phyloP scores from a whole-genome alignment of 148 eudicot genomes.

The Spergularia bocconei region DNA sequence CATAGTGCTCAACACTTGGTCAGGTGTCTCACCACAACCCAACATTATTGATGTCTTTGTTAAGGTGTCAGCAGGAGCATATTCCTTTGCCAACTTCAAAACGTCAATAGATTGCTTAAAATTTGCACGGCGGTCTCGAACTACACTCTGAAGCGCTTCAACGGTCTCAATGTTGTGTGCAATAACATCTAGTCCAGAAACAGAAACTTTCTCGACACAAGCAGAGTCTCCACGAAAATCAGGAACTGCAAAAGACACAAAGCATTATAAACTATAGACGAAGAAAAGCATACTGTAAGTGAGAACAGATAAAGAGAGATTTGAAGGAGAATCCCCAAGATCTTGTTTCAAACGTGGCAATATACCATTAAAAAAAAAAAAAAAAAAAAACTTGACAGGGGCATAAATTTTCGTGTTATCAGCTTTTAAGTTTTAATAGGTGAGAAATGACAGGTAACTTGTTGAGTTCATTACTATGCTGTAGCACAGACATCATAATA shows the following conservation, averaged over 20 bases:
- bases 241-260: slow-evolving; percentile 57
- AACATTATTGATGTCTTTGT: slow-evolving; percentile 94
- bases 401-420: too few relatives aligned
- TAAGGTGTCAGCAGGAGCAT: slow-evolving; percentile 86
- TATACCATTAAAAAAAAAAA: too few relatives aligned
- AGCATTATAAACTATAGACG: not conserved
- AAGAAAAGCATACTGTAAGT: slow-evolving; percentile 5
- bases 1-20: slow-evolving; percentile 86
- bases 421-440: too few relatives aligned
- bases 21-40: slow-evolving; percentile 98
- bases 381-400: too few relatives aligned
- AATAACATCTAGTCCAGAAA: slow-evolving; percentile 82
- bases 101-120: slow-evolving; percentile 91
- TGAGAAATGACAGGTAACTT: too few relatives aligned
- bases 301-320: not conserved
- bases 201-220: slow-evolving; percentile 88
- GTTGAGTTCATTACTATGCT: too few relatives aligned
- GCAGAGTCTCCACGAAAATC: slow-evolving; percentile 81
- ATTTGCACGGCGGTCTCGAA: slow-evolving; percentile 93
- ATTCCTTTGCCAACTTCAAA: slow-evolving; percentile 70
- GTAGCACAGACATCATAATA: too few relatives aligned
- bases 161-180: slow-evolving; percentile 99
- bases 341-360: not conserved
- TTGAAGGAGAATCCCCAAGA: not conserved
- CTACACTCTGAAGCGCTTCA: slow-evolving; percentile 84